Evolutionary conservation across 345 rosid species (phyloP), one percentile per base, ranked within the genome.

Genomic region (Psidium friedrichsthalianum): DNA sequence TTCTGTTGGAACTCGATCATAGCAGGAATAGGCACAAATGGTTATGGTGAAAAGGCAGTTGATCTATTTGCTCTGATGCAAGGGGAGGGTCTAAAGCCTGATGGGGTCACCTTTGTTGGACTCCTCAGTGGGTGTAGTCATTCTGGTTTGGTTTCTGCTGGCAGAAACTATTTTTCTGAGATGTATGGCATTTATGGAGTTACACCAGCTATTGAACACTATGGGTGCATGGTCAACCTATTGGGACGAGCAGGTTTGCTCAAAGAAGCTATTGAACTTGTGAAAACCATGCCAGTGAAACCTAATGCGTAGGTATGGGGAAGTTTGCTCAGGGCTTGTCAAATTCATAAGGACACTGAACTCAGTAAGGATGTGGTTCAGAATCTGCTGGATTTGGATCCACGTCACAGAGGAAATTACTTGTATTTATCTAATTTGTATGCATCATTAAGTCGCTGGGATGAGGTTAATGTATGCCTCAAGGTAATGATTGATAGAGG

Each of bases 1-100:
- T 84, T 84, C 56, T 84, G 85, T 24, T 84, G 85, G 85, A 84
- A 84, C 74, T 59, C 85, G n/a, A 84, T 84, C 27, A 84, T 84
- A 25, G 85, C 56, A 47, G 85, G 85, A 49, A 54, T 84, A 18
- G 85, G 85, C 10, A 49, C 74, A 74, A 84, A 84, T 49, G 85
- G 85, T 25, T 84, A 61, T 49, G 85, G 85, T 84, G 80, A 59
- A 74, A 84, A 47, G 81, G 85, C 81, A 25, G 49, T 59, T 1
- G 42, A 59, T 59, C 53, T 84, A 44, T 49, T 84, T 54, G 21
- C 78, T 53, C 29, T 49, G 81, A 84, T 84, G 85, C 55, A 24
- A 53, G 80, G 27, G 40, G 80, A 84, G 32, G 80, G 85, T 49
- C 78, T 18, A 54, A 84, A 59, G 56, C 85, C 85, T 16, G 85